Percentiles rank a stretch among this genome's conserved stretches.
These are phyloP conservation scores for Leccinellum luteum DNA, from an alignment of 768 basidiomycete genomes.

Conservation along the genomic window DNA sequence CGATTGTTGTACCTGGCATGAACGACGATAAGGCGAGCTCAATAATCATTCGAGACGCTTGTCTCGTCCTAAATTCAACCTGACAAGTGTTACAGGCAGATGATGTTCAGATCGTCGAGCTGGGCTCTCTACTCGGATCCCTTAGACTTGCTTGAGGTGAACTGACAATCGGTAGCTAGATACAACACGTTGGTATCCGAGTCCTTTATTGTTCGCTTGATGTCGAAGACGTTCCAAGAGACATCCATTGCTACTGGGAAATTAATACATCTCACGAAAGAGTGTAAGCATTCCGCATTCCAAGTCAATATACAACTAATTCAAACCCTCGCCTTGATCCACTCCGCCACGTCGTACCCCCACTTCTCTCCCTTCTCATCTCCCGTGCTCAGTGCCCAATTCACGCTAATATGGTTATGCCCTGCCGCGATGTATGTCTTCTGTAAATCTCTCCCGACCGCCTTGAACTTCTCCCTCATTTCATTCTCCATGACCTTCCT, in stretches of 20 bases:
- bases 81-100: too few species aligned
- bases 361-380: conserved; percentile 61
- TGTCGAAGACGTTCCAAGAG: neutral
- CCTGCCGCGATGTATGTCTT: conserved; percentile 41
- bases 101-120: too few species aligned
- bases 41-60: too few species aligned
- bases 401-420: conserved; percentile 64
- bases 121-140: too few species aligned
- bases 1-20: too few species aligned
- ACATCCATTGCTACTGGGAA: neutral
- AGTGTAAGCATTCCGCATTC: conserved; percentile 1
- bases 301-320: conserved; percentile 1
- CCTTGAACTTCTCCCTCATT: conserved; percentile 37
- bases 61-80: too few species aligned
- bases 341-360: conserved; percentile 46
- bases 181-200: neutral
- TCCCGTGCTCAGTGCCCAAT: conserved; percentile 49
- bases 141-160: too few species aligned
- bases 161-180: neutral
- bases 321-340: conserved; percentile 27
- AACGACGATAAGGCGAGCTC: too few species aligned
- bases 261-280: neutral
- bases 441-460: conserved; percentile 14
- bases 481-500: conserved; percentile 38
- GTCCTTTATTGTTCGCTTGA: neutral